A percentile compares a stretch with the other conserved stretches of the same genome.
phyloP scores from a whole-genome alignment of 768 basidiomycete species.

The Saitozyma podzolica region DNA sequence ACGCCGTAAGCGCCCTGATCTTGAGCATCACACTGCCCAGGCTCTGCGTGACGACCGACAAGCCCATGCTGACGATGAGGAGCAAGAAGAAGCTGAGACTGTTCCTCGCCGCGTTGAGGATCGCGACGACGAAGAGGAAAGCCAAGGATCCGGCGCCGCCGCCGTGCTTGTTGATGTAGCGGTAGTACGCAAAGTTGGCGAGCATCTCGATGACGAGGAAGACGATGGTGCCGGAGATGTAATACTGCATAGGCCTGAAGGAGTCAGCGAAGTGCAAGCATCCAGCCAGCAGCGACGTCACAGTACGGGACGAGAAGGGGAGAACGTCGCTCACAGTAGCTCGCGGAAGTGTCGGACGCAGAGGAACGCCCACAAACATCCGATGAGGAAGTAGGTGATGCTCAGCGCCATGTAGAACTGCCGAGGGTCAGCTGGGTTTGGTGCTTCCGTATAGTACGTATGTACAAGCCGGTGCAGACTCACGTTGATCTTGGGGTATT shows the following conservation, averaged over 20 bases:
- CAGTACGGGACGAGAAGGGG: no score
- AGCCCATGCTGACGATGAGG: conserved; percentile 84
- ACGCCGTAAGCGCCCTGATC: conserved; percentile 74
- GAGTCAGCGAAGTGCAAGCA: background rate
- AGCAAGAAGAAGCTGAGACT: conserved; percentile 92
- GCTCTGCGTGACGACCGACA: conserved; percentile 86
- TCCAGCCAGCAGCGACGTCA: no score
- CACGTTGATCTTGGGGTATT: conserved; percentile 96
- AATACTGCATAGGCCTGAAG: conserved; percentile 63
- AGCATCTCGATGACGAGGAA: conserved; percentile 93
- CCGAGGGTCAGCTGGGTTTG: conserved; percentile 6
- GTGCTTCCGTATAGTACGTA: background rate
- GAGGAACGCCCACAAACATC: conserved; percentile 73
- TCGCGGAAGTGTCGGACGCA: conserved; percentile 80
- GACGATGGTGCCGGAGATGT: conserved; percentile 81
- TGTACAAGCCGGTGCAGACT: conserved; percentile 40
- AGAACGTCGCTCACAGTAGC: conserved; percentile 77
- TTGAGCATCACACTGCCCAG: conserved; percentile 80
- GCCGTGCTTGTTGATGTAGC: conserved; percentile 72
- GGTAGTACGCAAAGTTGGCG: conserved; percentile 88
- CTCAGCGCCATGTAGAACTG: conserved; percentile 89
- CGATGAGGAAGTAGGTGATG: conserved; percentile 71
- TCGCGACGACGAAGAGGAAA: conserved; percentile 91
- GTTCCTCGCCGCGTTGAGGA: conserved; percentile 90
- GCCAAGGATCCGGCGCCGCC: conserved; percentile 57